These are phyloP conservation scores for Artemisia annua DNA, from an alignment of 129 eudicot genomes.

Conservation along the genomic window DNA sequence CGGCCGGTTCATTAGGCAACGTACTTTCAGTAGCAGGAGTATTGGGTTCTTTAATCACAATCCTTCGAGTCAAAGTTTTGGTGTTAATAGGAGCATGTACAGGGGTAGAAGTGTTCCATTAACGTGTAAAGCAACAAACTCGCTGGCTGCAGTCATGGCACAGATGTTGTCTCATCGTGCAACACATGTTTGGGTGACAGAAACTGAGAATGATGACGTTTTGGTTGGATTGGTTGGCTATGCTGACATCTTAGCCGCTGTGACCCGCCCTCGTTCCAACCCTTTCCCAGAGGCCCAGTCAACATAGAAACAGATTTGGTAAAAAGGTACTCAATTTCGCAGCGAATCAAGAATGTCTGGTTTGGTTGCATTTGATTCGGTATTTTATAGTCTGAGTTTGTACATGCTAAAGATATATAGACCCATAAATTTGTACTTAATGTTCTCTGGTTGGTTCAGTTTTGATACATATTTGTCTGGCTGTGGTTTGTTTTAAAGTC, in stretches of 20 bases:
- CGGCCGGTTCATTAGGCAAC: slow-evolving; percentile 39
- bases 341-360: background rate
- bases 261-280: slow-evolving; percentile 56
- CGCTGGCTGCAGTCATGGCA: slow-evolving; percentile 97
- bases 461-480: background rate
- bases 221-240: slow-evolving; percentile 92
- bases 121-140: slow-evolving; percentile 72
- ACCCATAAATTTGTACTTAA: background rate
- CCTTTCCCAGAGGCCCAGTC: slow-evolving; percentile 27
- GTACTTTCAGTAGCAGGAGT: slow-evolving; percentile 78
- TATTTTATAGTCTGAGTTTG: background rate
- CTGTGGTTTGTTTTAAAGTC: background rate
- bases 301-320: slow-evolving; percentile 10
- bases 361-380: background rate
- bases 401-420: background rate
- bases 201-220: slow-evolving; percentile 61
- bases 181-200: slow-evolving; percentile 95
- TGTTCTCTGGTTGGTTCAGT: background rate
- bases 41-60: slow-evolving; percentile 66
- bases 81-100: slow-evolving; percentile 76
- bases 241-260: slow-evolving; percentile 80
- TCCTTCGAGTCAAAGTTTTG: slow-evolving; percentile 44
- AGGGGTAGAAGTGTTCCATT: slow-evolving; percentile 92
- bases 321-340: background rate
- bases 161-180: slow-evolving; percentile 97